phyloP scores from a whole-genome alignment of 2,329 filamentous ascomycete species.

The Fusarium liriodendri region DNA sequence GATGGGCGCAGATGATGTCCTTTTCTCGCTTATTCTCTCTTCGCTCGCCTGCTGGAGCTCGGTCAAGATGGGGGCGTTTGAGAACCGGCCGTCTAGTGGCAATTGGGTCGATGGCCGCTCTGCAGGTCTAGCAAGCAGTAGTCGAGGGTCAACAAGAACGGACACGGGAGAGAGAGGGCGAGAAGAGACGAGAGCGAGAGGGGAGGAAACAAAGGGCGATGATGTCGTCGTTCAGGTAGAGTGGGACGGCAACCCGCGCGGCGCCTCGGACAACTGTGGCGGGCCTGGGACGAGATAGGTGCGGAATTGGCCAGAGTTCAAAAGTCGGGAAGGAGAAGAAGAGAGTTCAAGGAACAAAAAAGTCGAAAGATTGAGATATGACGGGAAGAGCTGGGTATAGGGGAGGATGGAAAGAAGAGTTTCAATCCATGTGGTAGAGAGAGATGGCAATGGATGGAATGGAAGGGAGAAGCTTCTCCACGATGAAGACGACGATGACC shows the following conservation, averaged over 20 bases:
- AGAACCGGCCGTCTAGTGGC: slow-evolving; percentile 13
- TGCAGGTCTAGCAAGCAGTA: slow-evolving; percentile 23
- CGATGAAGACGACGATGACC: not conserved
- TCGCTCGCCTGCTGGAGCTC: slow-evolving; percentile 14
- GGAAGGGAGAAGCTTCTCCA: slow-evolving; percentile 25
- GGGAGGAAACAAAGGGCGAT: slow-evolving; percentile 24
- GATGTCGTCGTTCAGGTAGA: slow-evolving; percentile 18
- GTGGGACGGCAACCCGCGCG: slow-evolving; percentile 1
- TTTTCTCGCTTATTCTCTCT: slow-evolving; percentile 6
- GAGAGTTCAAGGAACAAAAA: not conserved
- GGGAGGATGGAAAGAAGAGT: slow-evolving; percentile 7
- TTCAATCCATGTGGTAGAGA: slow-evolving; percentile 10
- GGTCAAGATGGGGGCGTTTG: slow-evolving; percentile 6
- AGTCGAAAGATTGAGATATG: not conserved
- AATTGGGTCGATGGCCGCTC: slow-evolving; percentile 32
- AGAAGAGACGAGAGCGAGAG: not conserved
- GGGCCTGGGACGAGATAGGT: not conserved
- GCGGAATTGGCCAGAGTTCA: not conserved
- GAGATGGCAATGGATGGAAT: slow-evolving; percentile 22
- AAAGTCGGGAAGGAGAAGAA: not conserved
- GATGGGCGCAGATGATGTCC: not conserved
- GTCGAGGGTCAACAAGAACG: slow-evolving; percentile 6
- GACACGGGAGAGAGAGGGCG: not conserved
- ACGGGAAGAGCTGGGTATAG: not conserved
- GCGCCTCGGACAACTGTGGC: slow-evolving; percentile 8